Evolutionary conservation across 2,329 filamentous ascomycete species (phyloP).

Genomic region (Fusarium sp.): DNA sequence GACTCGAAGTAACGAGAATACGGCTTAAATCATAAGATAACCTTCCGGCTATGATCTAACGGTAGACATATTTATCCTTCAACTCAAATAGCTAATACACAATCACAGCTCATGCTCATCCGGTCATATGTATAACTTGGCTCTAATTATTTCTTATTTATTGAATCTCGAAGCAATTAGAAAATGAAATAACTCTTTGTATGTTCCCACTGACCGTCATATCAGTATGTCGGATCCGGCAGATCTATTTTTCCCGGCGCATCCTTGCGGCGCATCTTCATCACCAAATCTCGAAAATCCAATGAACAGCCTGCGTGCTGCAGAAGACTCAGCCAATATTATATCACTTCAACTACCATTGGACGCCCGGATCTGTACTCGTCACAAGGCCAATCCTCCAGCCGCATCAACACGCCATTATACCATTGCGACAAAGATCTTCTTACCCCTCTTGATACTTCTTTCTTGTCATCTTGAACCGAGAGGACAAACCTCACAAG

Average conservation of each 20-base stretch:
- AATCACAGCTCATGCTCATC: no score
- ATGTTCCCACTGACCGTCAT: not conserved
- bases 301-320: constrained; percentile 2
- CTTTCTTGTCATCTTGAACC: constrained; percentile 1
- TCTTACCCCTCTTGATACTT: not conserved
- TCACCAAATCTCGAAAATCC: constrained; percentile 28
- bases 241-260: constrained; percentile 48
- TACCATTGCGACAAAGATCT: constrained; percentile 4
- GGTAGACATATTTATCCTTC: no score
- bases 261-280: constrained; percentile 20
- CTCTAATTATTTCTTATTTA: no score
- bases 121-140: no score
- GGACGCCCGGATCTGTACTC: constrained; percentile 1
- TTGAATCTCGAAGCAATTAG: no score
- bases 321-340: constrained; percentile 9
- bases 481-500: not conserved
- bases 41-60: not conserved
- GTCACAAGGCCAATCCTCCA: constrained; percentile 9
- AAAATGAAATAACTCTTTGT: not conserved
- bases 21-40: not conserved
- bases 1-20: not conserved
- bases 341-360: constrained; percentile 7
- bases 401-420: not conserved
- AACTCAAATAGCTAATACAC: no score
- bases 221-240: constrained; percentile 43